Conservation (phyloP, 371 early-diverging fungal genomes). For the Syncephalastrum sp. region DNA sequence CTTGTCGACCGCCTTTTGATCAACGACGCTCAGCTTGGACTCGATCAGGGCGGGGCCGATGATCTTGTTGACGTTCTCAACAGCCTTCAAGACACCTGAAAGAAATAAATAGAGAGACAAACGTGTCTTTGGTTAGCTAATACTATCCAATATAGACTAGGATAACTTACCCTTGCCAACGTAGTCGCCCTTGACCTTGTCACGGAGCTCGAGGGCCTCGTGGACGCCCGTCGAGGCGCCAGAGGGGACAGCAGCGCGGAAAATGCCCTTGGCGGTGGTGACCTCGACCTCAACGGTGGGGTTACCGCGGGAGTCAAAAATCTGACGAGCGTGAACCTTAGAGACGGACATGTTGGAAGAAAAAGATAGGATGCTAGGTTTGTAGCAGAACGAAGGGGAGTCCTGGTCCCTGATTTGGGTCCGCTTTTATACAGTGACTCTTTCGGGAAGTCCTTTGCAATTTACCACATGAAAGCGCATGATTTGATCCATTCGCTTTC, state of each 20-base stretch:
- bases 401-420: not conserved
- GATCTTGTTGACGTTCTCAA: slow-evolving; percentile 87
- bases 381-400: slow-evolving; percentile 8
- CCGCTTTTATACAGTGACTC: no score
- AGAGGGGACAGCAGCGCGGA: slow-evolving; percentile 97
- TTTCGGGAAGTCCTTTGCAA: no score
- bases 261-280: slow-evolving; percentile 83
- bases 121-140: not conserved
- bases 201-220: slow-evolving; percentile 98
- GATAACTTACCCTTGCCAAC: slow-evolving; percentile 87
- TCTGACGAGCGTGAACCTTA: slow-evolving; percentile 95
- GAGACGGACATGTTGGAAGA: slow-evolving; percentile 49
- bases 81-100: slow-evolving; percentile 87
- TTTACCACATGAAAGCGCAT: no score
- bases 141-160: not conserved
- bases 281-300: slow-evolving; percentile 99
- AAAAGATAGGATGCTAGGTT: slow-evolving; percentile 2
- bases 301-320: slow-evolving; percentile 99
- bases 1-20: slow-evolving; percentile 91
- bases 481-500: no score
- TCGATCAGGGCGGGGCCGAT: slow-evolving; percentile 84
- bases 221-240: slow-evolving; percentile 99
- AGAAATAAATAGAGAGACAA: no score
- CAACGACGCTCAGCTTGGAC: slow-evolving; percentile 70
- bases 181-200: slow-evolving; percentile 81